These are phyloP conservation scores for Venturia carpophila DNA, from an alignment of 2,329 filamentous ascomycete species.

Conservation along the genomic window DNA sequence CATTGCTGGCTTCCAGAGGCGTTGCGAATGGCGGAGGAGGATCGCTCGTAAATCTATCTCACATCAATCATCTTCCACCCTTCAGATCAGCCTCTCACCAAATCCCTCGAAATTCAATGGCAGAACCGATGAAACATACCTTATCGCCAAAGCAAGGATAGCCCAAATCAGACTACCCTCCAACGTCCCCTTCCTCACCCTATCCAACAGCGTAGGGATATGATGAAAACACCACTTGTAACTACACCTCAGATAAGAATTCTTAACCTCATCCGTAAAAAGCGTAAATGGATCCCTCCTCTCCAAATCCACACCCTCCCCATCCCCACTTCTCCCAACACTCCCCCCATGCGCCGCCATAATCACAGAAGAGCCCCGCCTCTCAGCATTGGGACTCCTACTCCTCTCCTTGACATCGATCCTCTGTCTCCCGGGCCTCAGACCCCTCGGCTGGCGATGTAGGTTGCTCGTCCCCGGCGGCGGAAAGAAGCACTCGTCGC, in stretches of 20 bases:
- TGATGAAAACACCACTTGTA: constrained; percentile 39
- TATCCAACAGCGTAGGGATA: constrained; percentile 32
- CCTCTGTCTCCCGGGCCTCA: constrained; percentile 27
- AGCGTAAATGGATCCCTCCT: constrained; percentile 33
- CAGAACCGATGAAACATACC: constrained; percentile 24
- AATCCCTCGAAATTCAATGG: neutral
- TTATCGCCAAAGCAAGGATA: constrained; percentile 34
- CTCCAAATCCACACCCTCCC: constrained; percentile 23
- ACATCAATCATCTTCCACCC: constrained; percentile 9
- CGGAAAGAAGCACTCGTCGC: constrained; percentile 31
- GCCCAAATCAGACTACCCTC: constrained; percentile 36
- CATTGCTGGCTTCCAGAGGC: constrained; percentile 35
- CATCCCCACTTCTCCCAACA: constrained; percentile 20
- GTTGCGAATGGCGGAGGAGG: constrained; percentile 30
- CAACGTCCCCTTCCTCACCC: constrained; percentile 32
- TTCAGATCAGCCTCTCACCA: neutral
- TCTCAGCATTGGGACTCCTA: constrained; percentile 25
- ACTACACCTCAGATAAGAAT: constrained; percentile 33
- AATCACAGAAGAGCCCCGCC: constrained; percentile 21
- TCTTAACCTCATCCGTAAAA: constrained; percentile 36
- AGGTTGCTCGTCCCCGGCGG: constrained; percentile 32
- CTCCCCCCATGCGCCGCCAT: constrained; percentile 21
- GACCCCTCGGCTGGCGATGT: constrained; percentile 33
- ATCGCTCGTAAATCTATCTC: constrained; percentile 31
- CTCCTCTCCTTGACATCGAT: constrained; percentile 32